Evolutionary conservation across 2,329 filamentous ascomycete genomes (phyloP).

Genomic region (Nannizziopsis arthrosporioides): DNA sequence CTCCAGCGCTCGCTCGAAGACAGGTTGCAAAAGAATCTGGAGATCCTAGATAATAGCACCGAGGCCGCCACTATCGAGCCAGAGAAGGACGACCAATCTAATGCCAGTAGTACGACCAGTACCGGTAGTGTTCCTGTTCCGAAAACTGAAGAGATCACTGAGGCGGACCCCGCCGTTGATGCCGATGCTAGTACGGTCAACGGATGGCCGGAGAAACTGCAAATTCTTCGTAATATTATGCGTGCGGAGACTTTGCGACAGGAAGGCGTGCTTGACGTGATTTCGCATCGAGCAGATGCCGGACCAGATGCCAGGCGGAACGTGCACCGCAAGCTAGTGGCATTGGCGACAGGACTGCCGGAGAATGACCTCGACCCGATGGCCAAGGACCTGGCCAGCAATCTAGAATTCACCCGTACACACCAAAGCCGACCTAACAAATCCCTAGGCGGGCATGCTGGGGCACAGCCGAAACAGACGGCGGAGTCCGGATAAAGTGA

Average conservation of each 20-base stretch:
- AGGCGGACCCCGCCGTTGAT: no score
- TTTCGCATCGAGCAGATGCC: slow-evolving; percentile 35
- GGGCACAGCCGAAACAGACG: not conserved
- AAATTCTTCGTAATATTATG: slow-evolving; percentile 24
- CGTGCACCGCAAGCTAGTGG: slow-evolving; percentile 37
- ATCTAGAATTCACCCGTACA: slow-evolving; percentile 34
- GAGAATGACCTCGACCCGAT: slow-evolving; percentile 39
- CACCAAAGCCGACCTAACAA: slow-evolving; percentile 22
- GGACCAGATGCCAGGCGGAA: slow-evolving; percentile 37
- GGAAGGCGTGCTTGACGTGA: slow-evolving; percentile 30
- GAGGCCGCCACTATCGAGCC: not conserved
- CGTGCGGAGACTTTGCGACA: slow-evolving; percentile 27
- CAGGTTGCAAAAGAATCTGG: slow-evolving; percentile 26
- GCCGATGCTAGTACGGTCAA: slow-evolving; percentile 15
- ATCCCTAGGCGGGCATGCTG: not conserved
- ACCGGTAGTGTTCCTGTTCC: no score
- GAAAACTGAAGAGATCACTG: no score
- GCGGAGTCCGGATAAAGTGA: not conserved
- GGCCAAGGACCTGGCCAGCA: slow-evolving; percentile 36
- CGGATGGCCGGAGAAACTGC: slow-evolving; percentile 16
- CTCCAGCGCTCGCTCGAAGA: slow-evolving; percentile 35
- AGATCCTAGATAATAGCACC: slow-evolving; percentile 7
- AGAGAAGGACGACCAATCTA: slow-evolving; percentile 10
- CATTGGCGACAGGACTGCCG: slow-evolving; percentile 36
- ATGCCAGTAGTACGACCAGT: slow-evolving; percentile 6